Percentiles rank a stretch among this genome's conserved stretches.
Evolutionary conservation across 2,329 filamentous ascomycete species (phyloP).

Genomic region (Exophiala calicioides): DNA sequence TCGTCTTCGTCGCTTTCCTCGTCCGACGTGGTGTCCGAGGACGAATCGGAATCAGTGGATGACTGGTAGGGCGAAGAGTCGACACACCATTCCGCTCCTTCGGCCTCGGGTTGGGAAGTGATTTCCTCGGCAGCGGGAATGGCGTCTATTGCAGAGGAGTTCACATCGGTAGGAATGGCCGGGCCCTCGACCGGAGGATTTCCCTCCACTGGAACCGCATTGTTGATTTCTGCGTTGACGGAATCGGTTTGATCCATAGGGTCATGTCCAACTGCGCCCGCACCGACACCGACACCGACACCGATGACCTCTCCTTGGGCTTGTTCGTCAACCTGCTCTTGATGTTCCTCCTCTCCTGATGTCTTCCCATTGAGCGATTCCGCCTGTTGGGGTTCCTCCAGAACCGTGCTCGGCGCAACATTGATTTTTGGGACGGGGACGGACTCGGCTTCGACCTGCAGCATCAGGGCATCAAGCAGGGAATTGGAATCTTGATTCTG

Average conservation of each 20-base stretch:
- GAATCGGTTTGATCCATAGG: slow-evolving; percentile 6
- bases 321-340: background rate
- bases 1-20: slow-evolving; percentile 34
- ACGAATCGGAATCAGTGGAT: slow-evolving; percentile 58
- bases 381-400: background rate
- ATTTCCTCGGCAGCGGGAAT: slow-evolving; percentile 6
- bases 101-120: slow-evolving; percentile 44
- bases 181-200: slow-evolving; percentile 2
- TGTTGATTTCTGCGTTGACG: slow-evolving; percentile 6
- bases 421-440: slow-evolving; percentile 1
- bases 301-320: too few species aligned
- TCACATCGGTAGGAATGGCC: background rate
- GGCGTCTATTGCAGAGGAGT: slow-evolving; percentile 3
- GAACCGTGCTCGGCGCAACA: background rate
- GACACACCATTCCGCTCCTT: slow-evolving; percentile 78
- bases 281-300: background rate
- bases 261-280: background rate
- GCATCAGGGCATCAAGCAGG: slow-evolving; percentile 29
- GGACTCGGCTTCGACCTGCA: slow-evolving; percentile 29
- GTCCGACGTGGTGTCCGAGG: slow-evolving; percentile 64
- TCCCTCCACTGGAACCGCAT: slow-evolving; percentile 3
- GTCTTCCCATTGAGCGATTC: background rate
- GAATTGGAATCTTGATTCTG: slow-evolving; percentile 15
- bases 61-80: slow-evolving; percentile 77
- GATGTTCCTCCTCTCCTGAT: slow-evolving; percentile 1